phyloP scores from a whole-genome alignment of 108 stramenopile species.

The Pseudonitzschia multiseries region DNA sequence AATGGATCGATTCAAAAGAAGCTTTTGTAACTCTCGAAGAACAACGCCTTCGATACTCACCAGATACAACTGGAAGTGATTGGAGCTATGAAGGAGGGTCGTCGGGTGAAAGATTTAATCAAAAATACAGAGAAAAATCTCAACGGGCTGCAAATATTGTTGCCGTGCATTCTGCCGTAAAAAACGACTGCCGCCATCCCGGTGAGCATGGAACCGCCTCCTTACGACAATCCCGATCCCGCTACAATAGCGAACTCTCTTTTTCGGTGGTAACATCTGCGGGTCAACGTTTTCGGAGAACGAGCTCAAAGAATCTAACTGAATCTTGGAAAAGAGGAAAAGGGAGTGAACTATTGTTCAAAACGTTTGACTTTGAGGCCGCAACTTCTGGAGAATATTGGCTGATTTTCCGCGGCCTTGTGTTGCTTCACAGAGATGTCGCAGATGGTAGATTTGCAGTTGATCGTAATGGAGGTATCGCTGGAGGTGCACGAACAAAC shows the following conservation, averaged over 20 bases:
- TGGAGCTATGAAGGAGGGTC: slow-evolving; percentile 33
- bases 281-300: slow-evolving; percentile 33
- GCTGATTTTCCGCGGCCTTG: slow-evolving; percentile 84
- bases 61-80: slow-evolving; percentile 22
- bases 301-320: slow-evolving; percentile 31
- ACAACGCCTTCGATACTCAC: slow-evolving; percentile 74
- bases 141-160: slow-evolving; percentile 62
- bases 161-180: slow-evolving; percentile 79
- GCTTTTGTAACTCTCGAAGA: slow-evolving; percentile 77
- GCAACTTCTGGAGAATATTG: slow-evolving; percentile 91
- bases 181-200: slow-evolving; percentile 64
- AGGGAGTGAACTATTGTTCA: slow-evolving; percentile 55
- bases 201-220: slow-evolving; percentile 60
- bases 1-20: slow-evolving; percentile 61
- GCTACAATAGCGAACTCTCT: slow-evolving; percentile 51
- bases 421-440: slow-evolving; percentile 83
- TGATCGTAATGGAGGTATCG: slow-evolving; percentile 74
- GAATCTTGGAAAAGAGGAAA: slow-evolving; percentile 71
- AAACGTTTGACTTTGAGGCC: slow-evolving; percentile 80
- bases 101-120: slow-evolving; percentile 31
- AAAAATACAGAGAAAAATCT: slow-evolving; percentile 60
- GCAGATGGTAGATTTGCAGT: slow-evolving; percentile 72
- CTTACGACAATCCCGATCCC: slow-evolving; percentile 66
- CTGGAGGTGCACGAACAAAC: slow-evolving; percentile 38
- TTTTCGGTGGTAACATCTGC: slow-evolving; percentile 67